Percentiles rank a stretch among this genome's conserved stretches.
Evolutionary conservation across 306 rosid genomes (phyloP).

Genomic region (Alnus rubra): DNA sequence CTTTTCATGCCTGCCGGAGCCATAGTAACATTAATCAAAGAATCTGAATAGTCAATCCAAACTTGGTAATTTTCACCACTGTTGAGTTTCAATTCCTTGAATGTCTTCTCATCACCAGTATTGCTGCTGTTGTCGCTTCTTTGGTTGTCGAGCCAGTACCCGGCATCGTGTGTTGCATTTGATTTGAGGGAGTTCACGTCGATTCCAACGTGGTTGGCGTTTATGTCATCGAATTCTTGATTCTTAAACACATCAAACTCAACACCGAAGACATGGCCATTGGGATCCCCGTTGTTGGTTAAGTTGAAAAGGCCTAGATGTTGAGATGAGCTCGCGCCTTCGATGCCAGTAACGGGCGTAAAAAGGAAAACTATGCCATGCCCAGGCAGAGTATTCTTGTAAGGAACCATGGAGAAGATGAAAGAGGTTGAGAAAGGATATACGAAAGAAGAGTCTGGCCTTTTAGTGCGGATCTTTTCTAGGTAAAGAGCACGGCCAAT

Average conservation of each 20-base stretch:
- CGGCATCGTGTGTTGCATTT: constrained; percentile 44
- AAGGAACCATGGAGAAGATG: constrained; percentile 73
- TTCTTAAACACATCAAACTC: constrained; percentile 83
- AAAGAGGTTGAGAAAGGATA: constrained; percentile 82
- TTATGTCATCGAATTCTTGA: constrained; percentile 66
- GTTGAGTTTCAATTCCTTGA: constrained; percentile 55
- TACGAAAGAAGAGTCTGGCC: constrained; percentile 43
- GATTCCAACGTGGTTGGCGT: constrained; percentile 74
- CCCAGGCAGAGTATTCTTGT: constrained; percentile 48
- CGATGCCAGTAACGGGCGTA: constrained; percentile 53
- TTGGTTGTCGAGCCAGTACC: constrained; percentile 51
- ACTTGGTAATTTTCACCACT: constrained; percentile 74
- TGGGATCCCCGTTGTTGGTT: constrained; percentile 43
- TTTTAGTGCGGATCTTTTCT: constrained; percentile 45
- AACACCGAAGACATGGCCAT: constrained; percentile 64
- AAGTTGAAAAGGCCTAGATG: constrained; percentile 71
- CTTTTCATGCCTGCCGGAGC: constrained; percentile 54
- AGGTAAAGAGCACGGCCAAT: constrained; percentile 72
- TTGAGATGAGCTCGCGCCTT: constrained; percentile 55
- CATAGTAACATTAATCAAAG: constrained; percentile 61
- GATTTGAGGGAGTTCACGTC: constrained; percentile 70
- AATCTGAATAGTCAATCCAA: constrained; percentile 79
- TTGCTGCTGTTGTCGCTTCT: constrained; percentile 9
- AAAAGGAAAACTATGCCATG: constrained; percentile 76
- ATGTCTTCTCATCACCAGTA: constrained; percentile 21